Evolutionary conservation across 495 filamentous ascomycete species (phyloP), one percentile per base, ranked within the genome.

Genomic region (Diplogelasinospora grovesii): DNA sequence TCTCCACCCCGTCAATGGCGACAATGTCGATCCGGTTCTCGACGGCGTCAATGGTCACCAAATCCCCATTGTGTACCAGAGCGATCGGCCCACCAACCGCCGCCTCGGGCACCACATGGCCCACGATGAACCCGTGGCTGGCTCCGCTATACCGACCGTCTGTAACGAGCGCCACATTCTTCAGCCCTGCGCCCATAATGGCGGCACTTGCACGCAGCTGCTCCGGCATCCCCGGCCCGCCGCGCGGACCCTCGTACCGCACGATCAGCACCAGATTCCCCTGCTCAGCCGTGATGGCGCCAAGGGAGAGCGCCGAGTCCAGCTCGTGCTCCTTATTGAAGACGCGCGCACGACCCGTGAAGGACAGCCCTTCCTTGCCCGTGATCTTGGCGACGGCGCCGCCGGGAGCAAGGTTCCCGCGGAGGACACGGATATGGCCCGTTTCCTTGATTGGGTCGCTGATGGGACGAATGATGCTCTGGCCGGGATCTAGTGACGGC

Each of bases 201-300:
- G 86, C 85, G 1, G 89, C 90, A 46, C 77, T 83, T 7, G 92
- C 83, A 55, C 83, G 88, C 22, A 95, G 74, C 66, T 95, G 89
- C 63, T 98, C 92, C n/a, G 92, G 92, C 92, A 98, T 98, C 11
- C 92, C 92, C 5, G 92, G 92, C 0, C 90, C 92, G 53, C 92
- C 92, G 58, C 86, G 89, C 5, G 92, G 92, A 1, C 92, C 92
- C 60, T 98, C 92, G 56, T 95, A 97, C 23, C 92, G 82, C 24
- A 98, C 90, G 14, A 96, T 78, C 27, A 95, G 68, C 8, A 96
- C 92, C n/a, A 94, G 73, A 52, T 93, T 93, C 32, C 59, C 63
- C 29, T 64, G 65, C 52, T 89, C 83, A 20, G 76, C 72, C 30
- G 73, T 78, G 23, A 86, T 84, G 37, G 74, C 54, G 22, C 85